Base-by-base conservation (phyloP, 805 yeast species). In the Starmera dryadoides region DNA sequence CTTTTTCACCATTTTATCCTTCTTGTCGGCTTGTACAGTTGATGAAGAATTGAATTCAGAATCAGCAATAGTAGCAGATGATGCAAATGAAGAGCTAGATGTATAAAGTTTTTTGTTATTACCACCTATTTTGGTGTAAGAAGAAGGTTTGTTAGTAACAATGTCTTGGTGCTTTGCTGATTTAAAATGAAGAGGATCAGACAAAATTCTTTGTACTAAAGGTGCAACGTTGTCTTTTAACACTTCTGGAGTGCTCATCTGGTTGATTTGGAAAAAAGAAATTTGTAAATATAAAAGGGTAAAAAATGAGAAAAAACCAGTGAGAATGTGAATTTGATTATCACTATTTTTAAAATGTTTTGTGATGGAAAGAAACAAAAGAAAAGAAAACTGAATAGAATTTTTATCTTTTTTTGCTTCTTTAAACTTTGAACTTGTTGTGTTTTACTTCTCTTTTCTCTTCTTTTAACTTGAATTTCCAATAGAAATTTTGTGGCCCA, bases 111-210 rank as follows among this genome's bases (percentile, higher is more conserved):
- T n/a, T n/a, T n/a, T n/a, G n/a, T n/a, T n/a, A n/a, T n/a, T 42
- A 37, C 30, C 17, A 6, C 56, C 53, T 18, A 55, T 52, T 33
- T 38, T 53, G 40, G 72, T 68, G 58, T 79, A 82, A 44, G 66
- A 62, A 4, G 73, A 58, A 1, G 78, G 81, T 51, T 58, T 68
- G 35, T 63, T 52, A 16, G 68, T 52, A 12, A 65, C 64, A 17
- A 66, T 61, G 53, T 76, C 83, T 6, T 78, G 74, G 39, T 62
- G 62, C 45, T 69, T 74, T 14, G 86, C 88, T 4, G 77, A 66
- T 39, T 72, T 77, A 58, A 86, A 86, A 22, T 66, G 67, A 37
- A 81, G 56, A 9, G 87, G 88, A 41, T 75, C 73, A 22, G 79
- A 60, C 31, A 80, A 63, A 40, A 81, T 68, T 49, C 83, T 66